phyloP scores from a whole-genome alignment of 768 basidiomycete genomes.

The Leucocoprinus leucothites region DNA sequence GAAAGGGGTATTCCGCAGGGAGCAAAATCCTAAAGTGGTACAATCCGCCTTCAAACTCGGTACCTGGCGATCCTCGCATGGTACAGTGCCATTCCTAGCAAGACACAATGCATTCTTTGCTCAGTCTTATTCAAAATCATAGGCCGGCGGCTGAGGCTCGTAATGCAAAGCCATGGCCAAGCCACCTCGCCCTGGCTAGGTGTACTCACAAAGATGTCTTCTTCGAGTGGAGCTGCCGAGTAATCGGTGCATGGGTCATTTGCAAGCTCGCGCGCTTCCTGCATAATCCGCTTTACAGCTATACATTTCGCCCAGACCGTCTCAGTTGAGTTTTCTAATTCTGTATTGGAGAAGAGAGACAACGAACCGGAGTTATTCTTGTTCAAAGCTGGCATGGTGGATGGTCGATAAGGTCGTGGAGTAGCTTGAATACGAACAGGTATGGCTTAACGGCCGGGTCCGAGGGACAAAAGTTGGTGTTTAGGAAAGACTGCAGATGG shows the following conservation, averaged over 20 bases:
- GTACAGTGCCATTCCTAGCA: conserved; percentile 92
- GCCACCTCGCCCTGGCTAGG: neutral
- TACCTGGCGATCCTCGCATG: conserved; percentile 82
- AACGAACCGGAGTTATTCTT: conserved; percentile 84
- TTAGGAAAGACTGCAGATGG: neutral
- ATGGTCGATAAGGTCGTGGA: neutral
- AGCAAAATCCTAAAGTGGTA: conserved; percentile 92
- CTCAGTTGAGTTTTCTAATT: neutral
- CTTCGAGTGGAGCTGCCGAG: conserved; percentile 82
- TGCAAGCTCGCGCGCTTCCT: conserved; percentile 87
- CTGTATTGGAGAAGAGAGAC: neutral
- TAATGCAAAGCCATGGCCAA: neutral
- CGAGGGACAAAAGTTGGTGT: neutral
- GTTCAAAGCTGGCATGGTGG: conserved; percentile 51
- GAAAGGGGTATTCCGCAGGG: conserved; percentile 94
- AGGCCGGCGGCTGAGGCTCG: neutral
- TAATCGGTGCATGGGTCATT: conserved; percentile 87
- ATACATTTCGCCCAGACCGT: neutral
- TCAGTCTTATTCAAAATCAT: neutral
- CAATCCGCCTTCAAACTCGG: conserved; percentile 92
- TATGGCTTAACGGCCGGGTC: neutral
- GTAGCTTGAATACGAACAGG: neutral
- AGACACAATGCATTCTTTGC: conserved; percentile 13
- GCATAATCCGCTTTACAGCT: conserved; percentile 97
- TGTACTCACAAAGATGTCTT: conserved; percentile 81